phyloP scores from a whole-genome alignment of 2,329 filamentous ascomycete genomes.

The Xenosphaeropsis pyriputrescens region DNA sequence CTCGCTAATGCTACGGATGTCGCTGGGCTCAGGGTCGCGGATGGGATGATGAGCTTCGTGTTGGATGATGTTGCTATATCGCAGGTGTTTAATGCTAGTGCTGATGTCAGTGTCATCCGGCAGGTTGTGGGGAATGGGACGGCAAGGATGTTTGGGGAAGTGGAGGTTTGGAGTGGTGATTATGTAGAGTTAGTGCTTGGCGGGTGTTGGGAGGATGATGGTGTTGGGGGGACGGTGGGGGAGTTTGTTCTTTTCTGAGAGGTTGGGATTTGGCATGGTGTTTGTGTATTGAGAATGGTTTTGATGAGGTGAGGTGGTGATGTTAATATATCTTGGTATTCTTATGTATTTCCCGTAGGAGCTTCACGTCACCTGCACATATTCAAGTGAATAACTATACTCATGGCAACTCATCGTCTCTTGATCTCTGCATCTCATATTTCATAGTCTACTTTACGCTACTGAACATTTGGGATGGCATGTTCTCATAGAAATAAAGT shows the following conservation, averaged over 20 bases:
- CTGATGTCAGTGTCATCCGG: constrained; percentile 9
- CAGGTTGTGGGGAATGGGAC: constrained; percentile 14
- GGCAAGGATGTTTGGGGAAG: constrained; percentile 9
- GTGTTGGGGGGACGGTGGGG: constrained; percentile 32
- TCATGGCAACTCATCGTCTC: too few species aligned
- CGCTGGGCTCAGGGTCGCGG: constrained; percentile 7
- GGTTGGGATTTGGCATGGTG: too few species aligned
- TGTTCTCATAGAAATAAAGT: too few species aligned
- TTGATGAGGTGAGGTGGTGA: too few species aligned
- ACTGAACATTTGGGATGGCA: too few species aligned
- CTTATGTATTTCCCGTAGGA: too few species aligned
- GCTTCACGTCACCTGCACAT: too few species aligned
- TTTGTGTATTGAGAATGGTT: too few species aligned
- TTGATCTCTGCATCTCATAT: too few species aligned
- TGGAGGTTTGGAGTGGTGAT: constrained; percentile 13
- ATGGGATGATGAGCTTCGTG: constrained; percentile 6
- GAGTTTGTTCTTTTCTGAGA: constrained; percentile 27
- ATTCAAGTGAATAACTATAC: too few species aligned
- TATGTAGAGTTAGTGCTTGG: constrained; percentile 25
- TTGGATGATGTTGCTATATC: constrained; percentile 10
- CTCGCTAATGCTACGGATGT: constrained; percentile 27
- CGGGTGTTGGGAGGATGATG: constrained; percentile 27
- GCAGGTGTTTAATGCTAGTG: constrained; percentile 15
- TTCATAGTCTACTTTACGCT: too few species aligned
- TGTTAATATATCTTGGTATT: too few species aligned